These are phyloP conservation scores for Fistulinella prunicolor DNA, from an alignment of 768 basidiomycete species.

Conservation along the genomic window DNA sequence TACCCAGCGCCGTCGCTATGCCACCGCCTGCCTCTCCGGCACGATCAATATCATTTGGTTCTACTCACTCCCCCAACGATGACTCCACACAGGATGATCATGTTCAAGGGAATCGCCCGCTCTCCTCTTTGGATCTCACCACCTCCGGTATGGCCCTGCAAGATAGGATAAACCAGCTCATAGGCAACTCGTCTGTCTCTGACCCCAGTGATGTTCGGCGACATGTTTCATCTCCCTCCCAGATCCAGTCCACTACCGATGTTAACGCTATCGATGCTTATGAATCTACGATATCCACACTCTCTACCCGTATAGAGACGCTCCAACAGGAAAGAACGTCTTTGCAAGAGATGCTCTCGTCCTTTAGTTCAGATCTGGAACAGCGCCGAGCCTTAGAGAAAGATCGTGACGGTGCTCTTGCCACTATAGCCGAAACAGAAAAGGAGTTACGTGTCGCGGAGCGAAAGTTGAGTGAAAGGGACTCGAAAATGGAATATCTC, in stretches of 20 bases:
- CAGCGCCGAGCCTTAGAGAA: slow-evolving; percentile 33
- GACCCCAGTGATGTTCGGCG: slow-evolving; percentile 7
- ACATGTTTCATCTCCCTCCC: slow-evolving; percentile 25
- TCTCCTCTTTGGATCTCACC: slow-evolving; percentile 36
- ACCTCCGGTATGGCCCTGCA: slow-evolving; percentile 42
- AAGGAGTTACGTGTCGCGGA: slow-evolving; percentile 40
- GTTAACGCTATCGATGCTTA: slow-evolving; percentile 5
- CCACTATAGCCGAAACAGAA: slow-evolving; percentile 43
- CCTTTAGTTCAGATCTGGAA: slow-evolving; percentile 21
- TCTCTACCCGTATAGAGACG: slow-evolving; percentile 46
- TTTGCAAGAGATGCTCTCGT: slow-evolving; percentile 39
- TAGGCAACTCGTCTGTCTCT: slow-evolving; percentile 29
- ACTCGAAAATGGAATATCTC: slow-evolving; percentile 44
- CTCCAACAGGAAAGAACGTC: slow-evolving; percentile 71
- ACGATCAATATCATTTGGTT: slow-evolving; percentile 30
- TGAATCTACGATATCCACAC: slow-evolving; percentile 18
- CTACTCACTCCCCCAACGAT: slow-evolving; percentile 40
- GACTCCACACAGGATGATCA: slow-evolving; percentile 16
- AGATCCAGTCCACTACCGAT: slow-evolving; percentile 41
- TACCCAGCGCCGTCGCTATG: slow-evolving; percentile 77
- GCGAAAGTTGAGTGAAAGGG: slow-evolving; percentile 42
- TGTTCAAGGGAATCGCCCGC: slow-evolving; percentile 10
- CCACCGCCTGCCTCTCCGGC: slow-evolving; percentile 73
- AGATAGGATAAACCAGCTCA: slow-evolving; percentile 47
- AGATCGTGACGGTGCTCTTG: slow-evolving; percentile 44